Base-by-base conservation (phyloP, 805 yeast species). In the Saccharomyces paradoxus region DNA sequence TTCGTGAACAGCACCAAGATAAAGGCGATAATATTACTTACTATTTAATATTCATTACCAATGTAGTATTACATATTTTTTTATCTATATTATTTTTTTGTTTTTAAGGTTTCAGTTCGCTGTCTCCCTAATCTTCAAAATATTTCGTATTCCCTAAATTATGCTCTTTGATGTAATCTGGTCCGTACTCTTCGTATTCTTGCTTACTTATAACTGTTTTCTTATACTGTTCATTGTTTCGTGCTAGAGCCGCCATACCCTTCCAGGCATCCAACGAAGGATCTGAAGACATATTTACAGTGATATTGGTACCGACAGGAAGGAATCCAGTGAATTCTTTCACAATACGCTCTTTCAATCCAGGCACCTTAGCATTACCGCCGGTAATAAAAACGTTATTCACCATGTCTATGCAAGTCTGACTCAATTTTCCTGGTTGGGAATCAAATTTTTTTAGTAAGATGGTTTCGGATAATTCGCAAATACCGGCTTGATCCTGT, bases 401-500 rank as follows among this genome's bases (percentile, higher is more conserved):
- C 1, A 64, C 66, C 66, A 72, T 67, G 4, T 62, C 60, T 22
- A 54, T 44, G 12, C 66, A 55, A 1, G 41, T 29, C 1, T 54
- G 47, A 46, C 68, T 64, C 27, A 86, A 66, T 32, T 79, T 71
- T 28, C 77, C 73, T 24, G 77, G 70, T 44, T 79, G 74, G 56
- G 84, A 84, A 5, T 83, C 87, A 52, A 83, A 74, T 62, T 90
- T 77, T 50, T 82, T 78, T 46, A 80, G 64, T 5, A 91, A 64
- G 7, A 89, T 76, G 55, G 83, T 86, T 59, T 84, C 86, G 53
- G 84, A 77, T 46, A 90, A 71, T 69, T 94, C 98, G 26, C 80
- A 67, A n/a, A 94, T 77, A 28, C 98, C 98, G 0, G 97, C 96
- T 71, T 91, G 98, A 69, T 94, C 99, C 24, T 90, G 75, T 24